These are phyloP conservation scores for Botrytis aclada DNA, from an alignment of 2,329 filamentous ascomycete species.

Conservation along the genomic window DNA sequence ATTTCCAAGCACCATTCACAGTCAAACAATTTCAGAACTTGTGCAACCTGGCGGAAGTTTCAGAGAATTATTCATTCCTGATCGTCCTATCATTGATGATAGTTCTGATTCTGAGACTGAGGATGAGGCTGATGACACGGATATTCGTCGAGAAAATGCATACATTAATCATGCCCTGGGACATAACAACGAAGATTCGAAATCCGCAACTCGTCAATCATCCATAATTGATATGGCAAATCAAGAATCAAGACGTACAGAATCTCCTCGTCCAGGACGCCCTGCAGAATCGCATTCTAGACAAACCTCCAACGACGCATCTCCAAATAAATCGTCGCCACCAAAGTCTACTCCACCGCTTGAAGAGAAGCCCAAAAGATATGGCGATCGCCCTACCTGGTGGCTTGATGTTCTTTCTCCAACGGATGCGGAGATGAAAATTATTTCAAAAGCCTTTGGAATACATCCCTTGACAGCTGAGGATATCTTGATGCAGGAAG, in stretches of 20 bases:
- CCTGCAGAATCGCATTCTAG: constrained; percentile 20
- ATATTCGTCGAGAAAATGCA: constrained; percentile 33
- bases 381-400: constrained; percentile 86
- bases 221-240: constrained; percentile 31
- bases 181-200: constrained; percentile 43
- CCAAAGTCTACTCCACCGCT: constrained; percentile 17
- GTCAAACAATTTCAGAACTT: constrained; percentile 89
- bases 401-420: constrained; percentile 93
- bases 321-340: constrained; percentile 30
- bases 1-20: constrained; percentile 92
- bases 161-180: constrained; percentile 33
- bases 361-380: constrained; percentile 49
- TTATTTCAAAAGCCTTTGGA: constrained; percentile 86
- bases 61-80: constrained; percentile 83
- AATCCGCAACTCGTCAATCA: constrained; percentile 44
- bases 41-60: constrained; percentile 83
- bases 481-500: constrained; percentile 96
- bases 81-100: constrained; percentile 72
- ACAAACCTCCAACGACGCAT: constrained; percentile 28
- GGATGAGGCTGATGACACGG: constrained; percentile 36
- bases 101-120: constrained; percentile 63
- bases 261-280: constrained; percentile 4
- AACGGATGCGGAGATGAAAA: constrained; percentile 93
- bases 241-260: constrained; percentile 26
- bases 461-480: constrained; percentile 95